Percentiles rank a stretch among this genome's conserved stretches.
Conservation (phyloP, 228 moss, liverwort and hornwort species). For the Sphagnum fallax region DNA sequence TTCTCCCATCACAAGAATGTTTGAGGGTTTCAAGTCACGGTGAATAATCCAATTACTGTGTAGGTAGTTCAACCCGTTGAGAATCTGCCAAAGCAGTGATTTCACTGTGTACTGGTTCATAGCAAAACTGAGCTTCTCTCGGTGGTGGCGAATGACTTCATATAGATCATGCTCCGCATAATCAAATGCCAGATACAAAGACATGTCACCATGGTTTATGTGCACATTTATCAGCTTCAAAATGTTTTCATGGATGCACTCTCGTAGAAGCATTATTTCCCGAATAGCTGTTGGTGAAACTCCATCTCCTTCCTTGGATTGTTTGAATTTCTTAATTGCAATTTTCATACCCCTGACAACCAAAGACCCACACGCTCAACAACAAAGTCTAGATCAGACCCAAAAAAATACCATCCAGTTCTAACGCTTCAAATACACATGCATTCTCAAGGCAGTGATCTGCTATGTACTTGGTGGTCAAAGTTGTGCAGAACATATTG, state of each 20-base stretch:
- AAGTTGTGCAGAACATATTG: no score
- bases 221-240: constrained; percentile 95
- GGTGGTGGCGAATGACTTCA: constrained; percentile 92
- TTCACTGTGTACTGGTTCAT: constrained; percentile 95
- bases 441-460: no score
- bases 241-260: constrained; percentile 95
- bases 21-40: constrained; percentile 92
- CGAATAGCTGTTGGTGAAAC: constrained; percentile 96
- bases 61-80: constrained; percentile 93
- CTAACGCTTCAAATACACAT: no score
- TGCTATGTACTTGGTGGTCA: no score
- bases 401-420: no score
- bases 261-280: constrained; percentile 93
- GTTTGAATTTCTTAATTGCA: constrained; percentile 99
- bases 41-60: constrained; percentile 99
- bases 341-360: constrained; percentile 61
- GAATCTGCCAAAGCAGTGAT: constrained; percentile 93
- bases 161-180: constrained; percentile 98
- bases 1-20: constrained; percentile 97
- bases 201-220: constrained; percentile 97
- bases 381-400: no score
- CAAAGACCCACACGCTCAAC: no score
- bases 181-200: constrained; percentile 89
- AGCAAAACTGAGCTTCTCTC: constrained; percentile 80
- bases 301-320: constrained; percentile 98